Base-by-base conservation (phyloP, 331 rosid species). In the Quercus lobata region DNA sequence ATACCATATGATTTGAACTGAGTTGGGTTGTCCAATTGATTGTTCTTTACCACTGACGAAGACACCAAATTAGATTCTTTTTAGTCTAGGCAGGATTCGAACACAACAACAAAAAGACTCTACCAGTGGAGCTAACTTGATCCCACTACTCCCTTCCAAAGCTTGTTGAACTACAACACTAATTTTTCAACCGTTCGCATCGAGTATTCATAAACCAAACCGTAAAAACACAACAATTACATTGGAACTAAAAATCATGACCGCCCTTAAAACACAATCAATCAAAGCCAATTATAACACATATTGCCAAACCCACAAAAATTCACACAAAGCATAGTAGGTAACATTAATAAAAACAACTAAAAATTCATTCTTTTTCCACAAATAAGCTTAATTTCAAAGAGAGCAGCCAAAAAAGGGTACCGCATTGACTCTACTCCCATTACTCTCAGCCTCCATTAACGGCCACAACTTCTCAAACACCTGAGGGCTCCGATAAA, bases 401-500 rank as follows among this genome's bases (percentile, higher is more conserved):
- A 74, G 2, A 72, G 29, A 63, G 54, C 8, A 52, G 37, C 18
- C 0, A 76, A 61, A 55, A 57, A 8, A 41, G 49, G 52, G 52
- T 86, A 95, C 98, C 94, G 80, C 85, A 83, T 93, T 90, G 9
- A 61, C 57, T 71, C 46, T 41, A 41, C 92, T 84, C 74, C 84
- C 79, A 77, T 84, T 83, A 80, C 77, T 80, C 78, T 86, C 91
- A 27, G 83, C 71, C 83, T 86, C 79, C 97, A 95, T 92, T 53
- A 74, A 83, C 69, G 97, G 97, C 99, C 96, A 95, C 2, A 95
- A 89, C 71, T 88, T 88, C 68, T 83, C 76, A 57, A 95, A 95
- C 25, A 92, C 88, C 88, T 90, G 97, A 54, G 97, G 97, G 58
- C 97, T 92, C 80, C 91, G 75, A 79, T 95, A 92, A 44, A 95